Percentiles rank a stretch among this genome's conserved stretches.
phyloP scores from a whole-genome alignment of 257 asterid genomes.

The Nicotiana sylvestris region DNA sequence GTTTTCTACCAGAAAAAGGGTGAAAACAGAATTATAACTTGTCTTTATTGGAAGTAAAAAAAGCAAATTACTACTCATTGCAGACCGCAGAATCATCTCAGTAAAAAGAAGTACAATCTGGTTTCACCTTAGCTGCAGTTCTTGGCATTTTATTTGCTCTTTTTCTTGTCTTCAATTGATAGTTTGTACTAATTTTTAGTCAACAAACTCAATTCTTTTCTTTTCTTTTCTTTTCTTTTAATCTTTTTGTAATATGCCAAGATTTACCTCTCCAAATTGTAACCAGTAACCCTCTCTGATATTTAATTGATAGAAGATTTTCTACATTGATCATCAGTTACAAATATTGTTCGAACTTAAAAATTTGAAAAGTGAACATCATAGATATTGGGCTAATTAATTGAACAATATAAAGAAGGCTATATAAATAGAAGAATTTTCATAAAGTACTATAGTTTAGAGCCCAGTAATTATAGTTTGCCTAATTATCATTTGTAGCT shows the following conservation, averaged over 20 bases:
- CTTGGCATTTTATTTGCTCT: neutral
- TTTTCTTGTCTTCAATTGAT: neutral
- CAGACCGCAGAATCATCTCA: neutral
- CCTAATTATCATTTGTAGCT: too few relatives aligned
- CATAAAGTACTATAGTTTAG: too few relatives aligned
- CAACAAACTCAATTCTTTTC: neutral
- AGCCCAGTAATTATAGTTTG: too few relatives aligned
- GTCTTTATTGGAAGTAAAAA: neutral
- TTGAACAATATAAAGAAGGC: too few relatives aligned
- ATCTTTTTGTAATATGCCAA: neutral
- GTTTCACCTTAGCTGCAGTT: neutral
- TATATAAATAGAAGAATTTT: too few relatives aligned
- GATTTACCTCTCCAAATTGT: neutral
- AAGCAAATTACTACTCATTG: neutral
- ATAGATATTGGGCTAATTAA: too few relatives aligned
- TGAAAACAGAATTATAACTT: neutral
- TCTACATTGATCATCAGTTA: too few relatives aligned
- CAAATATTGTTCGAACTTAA: too few relatives aligned
- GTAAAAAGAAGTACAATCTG: neutral
- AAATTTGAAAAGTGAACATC: too few relatives aligned
- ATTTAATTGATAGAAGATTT: too few relatives aligned
- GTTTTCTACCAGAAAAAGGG: neutral
- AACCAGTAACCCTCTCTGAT: too few relatives aligned
- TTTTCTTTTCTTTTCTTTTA: too few relatives aligned
- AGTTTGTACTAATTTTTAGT: neutral